These are phyloP conservation scores for Kodamaea restingae DNA, from an alignment of 805 yeast species.

Conservation along the genomic window DNA sequence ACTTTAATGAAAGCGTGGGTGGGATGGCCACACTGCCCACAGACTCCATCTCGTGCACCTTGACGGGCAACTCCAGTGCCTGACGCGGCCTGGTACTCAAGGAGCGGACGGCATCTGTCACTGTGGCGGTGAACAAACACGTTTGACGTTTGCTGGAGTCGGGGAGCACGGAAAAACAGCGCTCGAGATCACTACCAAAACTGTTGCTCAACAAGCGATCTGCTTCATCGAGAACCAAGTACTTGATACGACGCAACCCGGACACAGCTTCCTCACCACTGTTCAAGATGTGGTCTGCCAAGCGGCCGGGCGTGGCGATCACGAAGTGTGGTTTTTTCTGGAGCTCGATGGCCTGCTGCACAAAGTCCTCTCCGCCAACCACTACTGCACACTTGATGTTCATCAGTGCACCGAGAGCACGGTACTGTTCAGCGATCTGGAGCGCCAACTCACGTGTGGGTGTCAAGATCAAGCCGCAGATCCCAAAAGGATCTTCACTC, in stretches of 20 bases:
- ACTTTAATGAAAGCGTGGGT: constrained; percentile 57
- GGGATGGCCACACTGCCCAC: constrained; percentile 81
- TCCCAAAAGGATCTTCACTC: constrained; percentile 94
- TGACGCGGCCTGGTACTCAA: constrained; percentile 62
- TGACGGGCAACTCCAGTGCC: constrained; percentile 52
- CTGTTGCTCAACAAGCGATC: constrained; percentile 84
- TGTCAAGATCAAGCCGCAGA: constrained; percentile 82
- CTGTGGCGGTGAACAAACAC: constrained; percentile 89
- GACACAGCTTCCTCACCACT: constrained; percentile 85
- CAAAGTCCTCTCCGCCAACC: constrained; percentile 94
- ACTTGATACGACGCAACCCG: constrained; percentile 76
- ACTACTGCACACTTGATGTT: constrained; percentile 78
- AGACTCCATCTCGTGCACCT: constrained; percentile 70
- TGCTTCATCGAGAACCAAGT: constrained; percentile 90
- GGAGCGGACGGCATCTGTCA: constrained; percentile 85
- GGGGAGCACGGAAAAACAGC: constrained; percentile 72
- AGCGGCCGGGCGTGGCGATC: constrained; percentile 94
- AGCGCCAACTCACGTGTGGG: constrained; percentile 93
- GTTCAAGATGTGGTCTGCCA: constrained; percentile 84
- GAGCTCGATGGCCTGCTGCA: constrained; percentile 78
- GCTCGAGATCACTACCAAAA: constrained; percentile 72
- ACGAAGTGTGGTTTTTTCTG: constrained; percentile 89
- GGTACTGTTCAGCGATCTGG: constrained; percentile 95
- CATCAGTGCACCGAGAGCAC: constrained; percentile 87
- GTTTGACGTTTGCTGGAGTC: constrained; percentile 75